Evolutionary conservation across 495 filamentous ascomycete species (phyloP), one percentile per base, ranked within the genome.

Genomic region (Neurospora tetrasperma): DNA sequence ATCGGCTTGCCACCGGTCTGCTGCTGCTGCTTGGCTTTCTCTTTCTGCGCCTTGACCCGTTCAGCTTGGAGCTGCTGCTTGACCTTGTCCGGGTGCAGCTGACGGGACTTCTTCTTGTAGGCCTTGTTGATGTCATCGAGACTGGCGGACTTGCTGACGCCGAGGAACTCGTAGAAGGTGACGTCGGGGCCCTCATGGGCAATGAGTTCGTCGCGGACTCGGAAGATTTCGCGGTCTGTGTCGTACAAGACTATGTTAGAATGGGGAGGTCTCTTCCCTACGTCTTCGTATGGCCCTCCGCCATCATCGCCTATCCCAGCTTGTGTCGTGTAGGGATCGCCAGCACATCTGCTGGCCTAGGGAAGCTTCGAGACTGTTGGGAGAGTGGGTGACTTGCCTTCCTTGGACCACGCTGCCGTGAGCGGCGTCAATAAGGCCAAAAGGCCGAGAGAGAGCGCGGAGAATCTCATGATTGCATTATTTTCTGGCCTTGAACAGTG

Each of bases 101-200:
- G 83, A 42, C 89, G 83, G 41, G 94, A 92, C 80, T 91, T 94
- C 82, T 96, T 94, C 81, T 92, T 91, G 87, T 95, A 97, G 74
- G 93, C 94, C 80, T 95, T 96, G 88, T 89, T 92, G 82, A 99
- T 91, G 68, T 96, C 93, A 39, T 98, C 94, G 76, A 92, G 91
- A 74, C 85, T 90, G 69, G 95, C 95, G 73, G 85, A 87, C 70
- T 90, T 84, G 39, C 74, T 77, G 69, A 97, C 85, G 76, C 90
- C 94, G 71, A 99, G 83, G 84, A 97, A 96, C 77, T 96, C 92
- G 87, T 99, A 99, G 86, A 98, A 99, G 73, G 93, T 96, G 70
- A 93, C 88, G 73, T 92, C 91, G 69, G 84, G 71, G 39, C 94
- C 96, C 83, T 98, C 94, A 75, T 88, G 78, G 16, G 89, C 82